These are phyloP conservation scores for Claviceps digitariae DNA, from an alignment of 2,329 filamentous ascomycete species.

Conservation along the genomic window DNA sequence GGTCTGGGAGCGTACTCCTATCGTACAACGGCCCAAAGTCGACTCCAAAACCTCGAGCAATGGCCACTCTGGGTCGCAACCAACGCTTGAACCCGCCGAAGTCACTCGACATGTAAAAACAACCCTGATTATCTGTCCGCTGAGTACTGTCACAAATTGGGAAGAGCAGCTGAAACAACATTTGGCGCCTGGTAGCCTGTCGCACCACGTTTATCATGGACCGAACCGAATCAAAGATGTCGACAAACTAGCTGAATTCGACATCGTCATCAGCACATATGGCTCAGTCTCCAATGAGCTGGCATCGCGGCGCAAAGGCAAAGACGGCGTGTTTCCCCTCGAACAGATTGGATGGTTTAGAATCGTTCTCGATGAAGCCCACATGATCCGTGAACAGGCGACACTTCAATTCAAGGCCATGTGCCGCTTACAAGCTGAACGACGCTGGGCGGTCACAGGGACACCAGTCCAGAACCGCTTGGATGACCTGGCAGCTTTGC, in stretches of 20 bases:
- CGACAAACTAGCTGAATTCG: conserved; percentile 54
- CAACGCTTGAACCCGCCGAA: conserved; percentile 33
- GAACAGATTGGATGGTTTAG: conserved; percentile 82
- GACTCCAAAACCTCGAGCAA: conserved; percentile 24
- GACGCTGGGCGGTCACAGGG: conserved; percentile 93
- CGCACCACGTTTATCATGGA: conserved; percentile 79
- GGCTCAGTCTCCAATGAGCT: conserved; percentile 75
- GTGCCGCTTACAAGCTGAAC: conserved; percentile 62
- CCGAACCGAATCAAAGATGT: conserved; percentile 57
- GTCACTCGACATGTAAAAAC: conserved; percentile 58
- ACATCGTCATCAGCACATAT: conserved; percentile 88
- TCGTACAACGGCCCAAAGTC: conserved; percentile 32
- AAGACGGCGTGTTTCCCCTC: conserved; percentile 49
- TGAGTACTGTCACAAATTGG: conserved; percentile 92
- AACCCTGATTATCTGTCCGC: conserved; percentile 76
- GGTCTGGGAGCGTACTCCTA: conserved; percentile 43
- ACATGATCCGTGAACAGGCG: conserved; percentile 77
- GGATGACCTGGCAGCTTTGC: conserved; percentile 75
- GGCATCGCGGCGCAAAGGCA: conserved; percentile 46
- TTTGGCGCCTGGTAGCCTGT: conserved; percentile 49
- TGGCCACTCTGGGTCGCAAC: conserved; percentile 15
- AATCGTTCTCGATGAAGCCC: conserved; percentile 86
- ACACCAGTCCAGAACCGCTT: conserved; percentile 91
- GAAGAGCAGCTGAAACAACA: conserved; percentile 82
- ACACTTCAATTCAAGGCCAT: conserved; percentile 78